Base-by-base conservation (phyloP, 1,284 basidiomycete species). In the Papiliotrema nemorosa region DNA sequence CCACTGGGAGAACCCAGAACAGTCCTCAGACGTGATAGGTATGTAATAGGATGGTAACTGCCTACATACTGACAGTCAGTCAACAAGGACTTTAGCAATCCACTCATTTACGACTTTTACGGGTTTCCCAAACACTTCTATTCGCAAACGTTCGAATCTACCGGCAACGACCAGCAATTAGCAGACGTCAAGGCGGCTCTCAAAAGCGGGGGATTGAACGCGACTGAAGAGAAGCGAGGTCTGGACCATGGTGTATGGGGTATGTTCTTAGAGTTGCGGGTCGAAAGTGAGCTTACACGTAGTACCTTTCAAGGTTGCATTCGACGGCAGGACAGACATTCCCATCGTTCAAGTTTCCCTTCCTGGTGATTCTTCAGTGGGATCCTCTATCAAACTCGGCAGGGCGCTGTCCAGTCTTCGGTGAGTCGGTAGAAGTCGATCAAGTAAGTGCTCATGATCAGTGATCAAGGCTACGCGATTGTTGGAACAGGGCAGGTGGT, bases 101-200 rank as follows among this genome's bases (percentile, higher is more conserved):
- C 76, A 0, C 61, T 78, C 27, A 61, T 77, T 33, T 78, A 77
- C 62, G 77, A 78, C 59, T 78, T 77, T 50, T 76, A 76, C 59
- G 60, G 60, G 47, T 78, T 78, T 57, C 76, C 76, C 1, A 47
- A 59, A 34, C 50, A 70, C n/a, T 72, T 69, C 57, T 78, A 78
- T 62, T 50, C 71, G 49, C 66, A 73, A 47, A 71, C 53, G 25
- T 75, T 78, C 52, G 35, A 47, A 10, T 65, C 64, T 3, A 50
- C 48, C 0, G 59, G 58, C 10, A 60, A 67, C 36, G 54, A 67
- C 0, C 27, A 50, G 36, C 55, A 67, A 44, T 52, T 75, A 7
- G 51, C 59, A 3, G 52, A 58, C 24, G 58, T 70, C 22, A 62
- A 72, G 22, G 38, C 50, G 0, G 58, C 67, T 13, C 57, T 77